Evolutionary conservation across 495 filamentous ascomycete species (phyloP), one percentile per base, ranked within the genome.

Genomic region (Trichocladium uniseriatum): DNA sequence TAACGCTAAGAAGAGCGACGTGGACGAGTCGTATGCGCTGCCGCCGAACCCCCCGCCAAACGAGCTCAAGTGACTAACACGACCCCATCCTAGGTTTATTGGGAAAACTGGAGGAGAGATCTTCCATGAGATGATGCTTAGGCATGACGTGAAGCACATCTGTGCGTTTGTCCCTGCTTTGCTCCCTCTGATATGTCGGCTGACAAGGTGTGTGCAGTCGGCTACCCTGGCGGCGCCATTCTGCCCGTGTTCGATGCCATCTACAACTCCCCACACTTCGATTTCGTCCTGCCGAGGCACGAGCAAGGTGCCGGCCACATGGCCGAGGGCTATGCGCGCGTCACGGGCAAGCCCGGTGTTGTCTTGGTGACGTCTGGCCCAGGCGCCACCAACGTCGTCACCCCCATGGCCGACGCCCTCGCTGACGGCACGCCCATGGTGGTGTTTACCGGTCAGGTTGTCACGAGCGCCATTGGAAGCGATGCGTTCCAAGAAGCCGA

Each of bases 101-200:
- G 94, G 94, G 28, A 86, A 88, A 74, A 94, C 78, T 42, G 94
- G 94, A 65, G 92, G 92, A 61, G 83, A 95, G 64, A 97, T 98
- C 53, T 95, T 98, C 74, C 89, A 98, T 60, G 90, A 98, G 69
- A 97, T 98, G 92, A 95, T 98, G 88, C 77, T 89, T 35, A 74
- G 92, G 60, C 88, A 90, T 53, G 79, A 73, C 52, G 94, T 98
- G 24, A 90, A 95, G 72, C 86, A 94, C 67, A 74, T 96, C 59
- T 94, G 86, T 89, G 72, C 65, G 83, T 86, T 59, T 38, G 20
- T 38, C 40, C 27, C 56, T 4, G 31, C 24, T 34, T 48, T 20
- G 45, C 18, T 38, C 31, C 16, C n/a, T 18, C 11, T 18, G 34
- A 19, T 3, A 20, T 16, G 3, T 7, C 32, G 9, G 16, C 38